Conservation (phyloP, 805 yeast species). For the Nakazawaea wickerhamii region DNA sequence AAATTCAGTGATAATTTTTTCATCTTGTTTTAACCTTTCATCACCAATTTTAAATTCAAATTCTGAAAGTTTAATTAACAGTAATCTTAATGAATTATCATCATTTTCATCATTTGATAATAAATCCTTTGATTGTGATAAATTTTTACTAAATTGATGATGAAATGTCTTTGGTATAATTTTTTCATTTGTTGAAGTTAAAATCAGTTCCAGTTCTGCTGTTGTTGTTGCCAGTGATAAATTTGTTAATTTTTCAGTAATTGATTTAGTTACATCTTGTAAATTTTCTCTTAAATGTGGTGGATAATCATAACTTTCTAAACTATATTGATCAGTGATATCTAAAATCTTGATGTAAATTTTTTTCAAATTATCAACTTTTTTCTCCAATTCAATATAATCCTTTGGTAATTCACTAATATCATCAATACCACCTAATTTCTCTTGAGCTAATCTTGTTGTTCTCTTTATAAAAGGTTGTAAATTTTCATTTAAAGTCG, state of each 20-base stretch:
- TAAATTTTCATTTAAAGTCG: slow-evolving; percentile 29
- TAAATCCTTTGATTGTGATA: slow-evolving; percentile 17
- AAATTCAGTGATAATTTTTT: slow-evolving; percentile 51
- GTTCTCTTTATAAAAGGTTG: slow-evolving; percentile 58
- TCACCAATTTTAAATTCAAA: slow-evolving; percentile 59
- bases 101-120: slow-evolving; percentile 24
- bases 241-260: slow-evolving; percentile 51
- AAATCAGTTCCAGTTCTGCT: slow-evolving; percentile 57
- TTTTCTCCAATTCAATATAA: slow-evolving; percentile 60
- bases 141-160: slow-evolving; percentile 60
- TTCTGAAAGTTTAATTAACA: slow-evolving; percentile 49
- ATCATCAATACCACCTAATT: slow-evolving; percentile 58
- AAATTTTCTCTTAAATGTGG: slow-evolving; percentile 69
- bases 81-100: slow-evolving; percentile 45
- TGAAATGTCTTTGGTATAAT: slow-evolving; percentile 63
- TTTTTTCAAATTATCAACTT: slow-evolving; percentile 58
- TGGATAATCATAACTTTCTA: slow-evolving; percentile 78
- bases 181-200: slow-evolving; percentile 30
- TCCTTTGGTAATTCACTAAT: slow-evolving; percentile 72
- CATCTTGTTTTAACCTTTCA: slow-evolving; percentile 67
- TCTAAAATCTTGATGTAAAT: slow-evolving; percentile 49
- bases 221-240: slow-evolving; percentile 61
- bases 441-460: slow-evolving; percentile 53
- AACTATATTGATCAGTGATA: slow-evolving; percentile 59
- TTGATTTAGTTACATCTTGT: slow-evolving; percentile 52